Conservation (phyloP, 208 protist genomes). For the Trypanosoma melophagium region DNA sequence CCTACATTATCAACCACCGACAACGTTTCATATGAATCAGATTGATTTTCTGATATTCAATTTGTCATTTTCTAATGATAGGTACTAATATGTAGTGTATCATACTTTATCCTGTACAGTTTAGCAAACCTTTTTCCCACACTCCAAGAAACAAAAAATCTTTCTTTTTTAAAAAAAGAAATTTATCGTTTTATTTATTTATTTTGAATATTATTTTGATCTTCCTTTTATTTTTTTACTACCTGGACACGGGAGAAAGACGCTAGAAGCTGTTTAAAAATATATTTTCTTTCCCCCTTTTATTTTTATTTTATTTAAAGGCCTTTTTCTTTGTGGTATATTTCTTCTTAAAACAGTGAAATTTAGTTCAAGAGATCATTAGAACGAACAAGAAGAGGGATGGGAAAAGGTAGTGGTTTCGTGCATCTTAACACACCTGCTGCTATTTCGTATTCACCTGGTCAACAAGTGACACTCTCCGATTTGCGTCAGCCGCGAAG, state of each 20-base stretch:
- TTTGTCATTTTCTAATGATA: neutral
- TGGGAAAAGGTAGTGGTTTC: constrained; percentile 69
- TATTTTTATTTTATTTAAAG: neutral
- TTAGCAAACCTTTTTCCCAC: too few species aligned
- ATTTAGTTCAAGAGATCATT: neutral
- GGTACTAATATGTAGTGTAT: neutral
- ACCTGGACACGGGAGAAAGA: neutral
- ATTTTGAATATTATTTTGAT: neutral
- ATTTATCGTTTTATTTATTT: constrained; percentile 2
- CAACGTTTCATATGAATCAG: constrained; percentile 47
- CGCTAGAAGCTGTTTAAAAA: neutral
- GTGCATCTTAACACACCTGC: constrained; percentile 88
- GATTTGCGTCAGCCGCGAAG: constrained; percentile 45
- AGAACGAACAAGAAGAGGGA: constrained; percentile 9
- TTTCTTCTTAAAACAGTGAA: too few species aligned
- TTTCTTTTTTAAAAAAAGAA: neutral
- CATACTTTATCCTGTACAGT: too few species aligned
- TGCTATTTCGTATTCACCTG: constrained; percentile 66
- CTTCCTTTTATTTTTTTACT: constrained; percentile 17
- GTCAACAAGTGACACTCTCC: constrained; percentile 59
- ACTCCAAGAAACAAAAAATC: constrained; percentile 6
- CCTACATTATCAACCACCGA: constrained; percentile 26
- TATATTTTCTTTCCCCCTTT: too few species aligned
- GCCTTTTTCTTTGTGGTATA: too few species aligned
- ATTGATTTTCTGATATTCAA: constrained; percentile 16